phyloP scores from a whole-genome alignment of 2,329 filamentous ascomycete genomes.

The Apiospora rasikravindrae region DNA sequence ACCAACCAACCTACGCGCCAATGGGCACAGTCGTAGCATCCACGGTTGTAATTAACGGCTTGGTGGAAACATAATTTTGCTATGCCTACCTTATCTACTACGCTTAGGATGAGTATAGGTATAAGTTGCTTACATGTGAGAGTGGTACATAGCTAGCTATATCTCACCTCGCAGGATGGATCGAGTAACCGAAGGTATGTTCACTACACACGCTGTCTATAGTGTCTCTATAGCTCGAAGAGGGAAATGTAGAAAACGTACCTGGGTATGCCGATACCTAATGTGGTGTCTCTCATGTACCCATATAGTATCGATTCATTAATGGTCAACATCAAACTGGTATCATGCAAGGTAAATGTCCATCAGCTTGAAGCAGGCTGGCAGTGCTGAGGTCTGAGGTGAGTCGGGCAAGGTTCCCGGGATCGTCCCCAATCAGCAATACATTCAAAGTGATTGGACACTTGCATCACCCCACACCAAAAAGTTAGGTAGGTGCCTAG shows the following conservation, averaged over 20 bases:
- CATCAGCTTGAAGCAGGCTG: not conserved
- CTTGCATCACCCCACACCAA: not conserved
- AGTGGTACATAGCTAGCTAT: not conserved
- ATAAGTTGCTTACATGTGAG: not conserved
- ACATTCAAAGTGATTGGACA: not conserved
- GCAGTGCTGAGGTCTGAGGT: not conserved
- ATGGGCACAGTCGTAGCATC: not conserved
- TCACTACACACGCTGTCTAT: not conserved
- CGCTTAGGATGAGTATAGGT: not conserved
- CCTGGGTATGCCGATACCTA: too few relatives aligned
- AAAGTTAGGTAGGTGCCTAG: slow-evolving; percentile 8
- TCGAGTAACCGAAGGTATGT: too few relatives aligned
- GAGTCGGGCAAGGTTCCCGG: not conserved
- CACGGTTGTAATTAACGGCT: not conserved
- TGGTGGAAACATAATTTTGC: not conserved
- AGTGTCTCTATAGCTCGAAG: not conserved
- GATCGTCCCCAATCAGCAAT: slow-evolving; percentile 13
- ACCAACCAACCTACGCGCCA: not conserved
- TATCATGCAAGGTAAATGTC: not conserved
- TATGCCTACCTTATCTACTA: not conserved
- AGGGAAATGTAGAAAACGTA: not conserved
- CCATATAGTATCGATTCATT: not conserved
- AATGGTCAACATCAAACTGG: not conserved
- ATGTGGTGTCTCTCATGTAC: not conserved
- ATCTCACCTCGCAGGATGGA: too few relatives aligned